Evolutionary conservation across 345 rosid species (phyloP).

Genomic region (Gossypium bickii): DNA sequence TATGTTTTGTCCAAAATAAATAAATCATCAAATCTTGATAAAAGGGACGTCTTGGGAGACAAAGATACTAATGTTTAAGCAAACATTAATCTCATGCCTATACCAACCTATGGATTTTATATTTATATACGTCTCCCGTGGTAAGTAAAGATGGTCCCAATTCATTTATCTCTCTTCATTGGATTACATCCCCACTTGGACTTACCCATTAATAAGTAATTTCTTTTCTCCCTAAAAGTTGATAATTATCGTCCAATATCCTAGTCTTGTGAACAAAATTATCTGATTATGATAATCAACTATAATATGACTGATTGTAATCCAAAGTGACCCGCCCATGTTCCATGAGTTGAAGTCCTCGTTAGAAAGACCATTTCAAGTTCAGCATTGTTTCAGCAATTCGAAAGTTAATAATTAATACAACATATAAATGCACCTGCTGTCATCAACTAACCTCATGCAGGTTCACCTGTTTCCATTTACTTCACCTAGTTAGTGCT

Average conservation of each 20-base stretch:
- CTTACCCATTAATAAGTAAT: neutral
- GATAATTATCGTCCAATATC: neutral
- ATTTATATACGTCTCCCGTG: neutral
- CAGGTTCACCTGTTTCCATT: constrained; percentile 64
- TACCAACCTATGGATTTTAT: neutral
- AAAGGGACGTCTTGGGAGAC: neutral
- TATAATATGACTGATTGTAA: too few relatives aligned
- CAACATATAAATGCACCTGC: constrained; percentile 61
- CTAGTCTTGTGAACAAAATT: too few relatives aligned
- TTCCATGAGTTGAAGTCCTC: neutral
- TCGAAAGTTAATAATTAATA: constrained; percentile 8
- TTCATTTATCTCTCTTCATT: neutral
- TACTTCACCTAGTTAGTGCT: constrained; percentile 38
- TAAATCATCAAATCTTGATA: neutral
- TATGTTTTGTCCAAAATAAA: neutral
- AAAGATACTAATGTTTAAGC: neutral
- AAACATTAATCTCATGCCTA: neutral
- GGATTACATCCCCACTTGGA: neutral
- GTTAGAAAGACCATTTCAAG: neutral
- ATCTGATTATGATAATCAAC: too few relatives aligned
- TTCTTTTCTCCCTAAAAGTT: neutral
- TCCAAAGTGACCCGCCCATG: too few relatives aligned
- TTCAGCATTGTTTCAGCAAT: neutral
- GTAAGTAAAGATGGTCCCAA: constrained; percentile 8
- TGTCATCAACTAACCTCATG: constrained; percentile 68